Base-by-base conservation (phyloP, 2,329 filamentous ascomycete genomes). In the Colletotrichum melonis region DNA sequence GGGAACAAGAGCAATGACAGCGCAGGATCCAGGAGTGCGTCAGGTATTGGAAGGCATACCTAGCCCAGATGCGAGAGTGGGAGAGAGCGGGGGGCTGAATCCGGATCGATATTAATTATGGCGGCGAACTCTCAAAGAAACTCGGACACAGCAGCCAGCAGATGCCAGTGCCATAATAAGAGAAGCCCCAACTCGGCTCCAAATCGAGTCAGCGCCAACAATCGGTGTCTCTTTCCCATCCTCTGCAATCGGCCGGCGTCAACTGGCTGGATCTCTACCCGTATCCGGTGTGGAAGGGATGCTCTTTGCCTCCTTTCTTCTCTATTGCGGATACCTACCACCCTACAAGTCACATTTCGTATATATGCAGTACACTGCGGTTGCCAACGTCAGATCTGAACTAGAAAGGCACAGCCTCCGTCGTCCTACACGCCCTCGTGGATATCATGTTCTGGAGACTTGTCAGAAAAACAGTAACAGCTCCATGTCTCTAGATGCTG, bases 371-470 rank as follows among this genome's bases (percentile, higher is more conserved):
- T 16, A n/a, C 24, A n/a, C 26, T 26, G n/a, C 26, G 14, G 14
- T 28, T 56, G 16, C 24, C 42, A 30, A 67, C 59, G 66, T 69
- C 66, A 73, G 66, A 60, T 65, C 70, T 49, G 60, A 65, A 73
- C 70, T 65, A 46, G 60, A 70, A 65, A 16, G 67, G 70, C 38
- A 73, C 70, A 24, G 65, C 55, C 70, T 73, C 70, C 70, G 70
- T 56, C 54, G n/a, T 35, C 67, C 67, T 60, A 22, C 38, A 19
- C 55, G 26, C 26, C 22, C 26, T 32, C 69, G 69, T 69, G 67
- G 70, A 49, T 70, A 70, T 60, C 26, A 65, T 65, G 60, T 55
- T 66, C 28, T 70, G 70, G 70, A 60, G 60, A 70, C 60, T 26
- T 69, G 54, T 22, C 59, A 60, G 55, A 54, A 46, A 58, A 64